Conservation (phyloP, 2,329 filamentous ascomycete genomes). For the Fusarium sp. region DNA sequence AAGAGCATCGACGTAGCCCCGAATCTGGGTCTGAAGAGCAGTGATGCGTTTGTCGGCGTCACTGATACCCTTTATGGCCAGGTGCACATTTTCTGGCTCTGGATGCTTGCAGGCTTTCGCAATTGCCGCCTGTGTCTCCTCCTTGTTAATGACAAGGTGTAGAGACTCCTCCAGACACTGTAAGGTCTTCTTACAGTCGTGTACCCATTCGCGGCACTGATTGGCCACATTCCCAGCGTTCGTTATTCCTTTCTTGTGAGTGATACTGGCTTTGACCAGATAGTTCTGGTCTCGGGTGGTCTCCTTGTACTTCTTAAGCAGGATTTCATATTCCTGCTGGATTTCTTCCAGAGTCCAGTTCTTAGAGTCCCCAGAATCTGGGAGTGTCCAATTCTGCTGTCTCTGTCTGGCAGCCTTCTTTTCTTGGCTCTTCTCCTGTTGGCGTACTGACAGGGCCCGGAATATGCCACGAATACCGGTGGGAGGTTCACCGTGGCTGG, state of each 20-base stretch:
- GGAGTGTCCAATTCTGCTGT: neutral
- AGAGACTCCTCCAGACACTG: too few species aligned
- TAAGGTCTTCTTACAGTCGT: neutral
- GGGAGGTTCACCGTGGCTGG: neutral
- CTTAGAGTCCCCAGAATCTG: neutral
- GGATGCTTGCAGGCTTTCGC: neutral
- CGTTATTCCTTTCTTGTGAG: neutral
- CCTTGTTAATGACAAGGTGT: neutral
- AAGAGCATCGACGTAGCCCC: neutral
- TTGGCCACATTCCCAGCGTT: neutral
- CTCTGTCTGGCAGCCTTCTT: neutral
- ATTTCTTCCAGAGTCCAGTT: neutral
- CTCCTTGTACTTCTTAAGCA: neutral
- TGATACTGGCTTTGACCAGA: neutral
- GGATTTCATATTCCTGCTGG: neutral
- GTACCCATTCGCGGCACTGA: neutral
- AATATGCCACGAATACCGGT: neutral
- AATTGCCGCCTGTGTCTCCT: neutral
- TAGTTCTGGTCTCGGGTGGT: neutral
- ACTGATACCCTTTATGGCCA: neutral
- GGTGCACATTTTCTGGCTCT: fast-evolving
- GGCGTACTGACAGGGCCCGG: neutral
- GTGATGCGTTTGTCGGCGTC: neutral
- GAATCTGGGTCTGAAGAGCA: neutral
- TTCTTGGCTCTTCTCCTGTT: neutral